A percentile compares a stretch with the other conserved stretches of the same genome.
These are phyloP conservation scores for Hypocreales sp. DNA, from an alignment of 2,329 filamentous ascomycete species.

Conservation along the genomic window DNA sequence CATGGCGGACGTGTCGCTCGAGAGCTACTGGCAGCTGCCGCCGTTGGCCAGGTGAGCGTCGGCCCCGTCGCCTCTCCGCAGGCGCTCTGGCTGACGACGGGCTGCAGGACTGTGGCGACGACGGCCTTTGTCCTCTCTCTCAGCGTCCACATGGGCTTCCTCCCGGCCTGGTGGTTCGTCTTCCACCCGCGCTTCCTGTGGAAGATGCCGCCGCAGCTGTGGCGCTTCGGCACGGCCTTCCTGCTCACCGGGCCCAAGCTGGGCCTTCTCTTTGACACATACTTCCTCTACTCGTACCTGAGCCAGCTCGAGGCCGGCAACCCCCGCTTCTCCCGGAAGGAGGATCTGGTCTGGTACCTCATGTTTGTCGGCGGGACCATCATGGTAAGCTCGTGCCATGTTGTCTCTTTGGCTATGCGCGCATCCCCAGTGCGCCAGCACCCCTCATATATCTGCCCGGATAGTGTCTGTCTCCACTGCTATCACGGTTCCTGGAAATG, in stretches of 20 bases:
- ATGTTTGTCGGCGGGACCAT: conserved; percentile 57
- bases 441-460: conserved; percentile 62
- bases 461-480: conserved; percentile 49
- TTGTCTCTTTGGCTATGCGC: too few relatives aligned
- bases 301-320: conserved; percentile 58
- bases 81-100: too few relatives aligned
- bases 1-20: conserved; percentile 15
- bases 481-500: conserved; percentile 74
- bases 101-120: conserved; percentile 48
- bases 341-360: conserved; percentile 70
- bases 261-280: conserved; percentile 55
- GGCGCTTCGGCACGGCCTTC: conserved; percentile 26
- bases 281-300: conserved; percentile 62
- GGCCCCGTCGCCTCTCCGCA: too few relatives aligned
- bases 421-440: too few relatives aligned
- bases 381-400: conserved; percentile 48
- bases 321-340: conserved; percentile 56
- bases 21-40: conserved; percentile 23
- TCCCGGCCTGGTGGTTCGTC: conserved; percentile 33
- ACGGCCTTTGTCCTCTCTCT: conserved; percentile 45
- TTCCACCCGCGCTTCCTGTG: conserved; percentile 38
- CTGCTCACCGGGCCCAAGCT: conserved; percentile 22
- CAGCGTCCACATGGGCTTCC: conserved; percentile 37
- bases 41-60: conserved; percentile 25
- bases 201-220: conserved; percentile 28